These are phyloP conservation scores for Solanum infundibuliforme DNA, from an alignment of 257 asterid species.

Conservation along the genomic window DNA sequence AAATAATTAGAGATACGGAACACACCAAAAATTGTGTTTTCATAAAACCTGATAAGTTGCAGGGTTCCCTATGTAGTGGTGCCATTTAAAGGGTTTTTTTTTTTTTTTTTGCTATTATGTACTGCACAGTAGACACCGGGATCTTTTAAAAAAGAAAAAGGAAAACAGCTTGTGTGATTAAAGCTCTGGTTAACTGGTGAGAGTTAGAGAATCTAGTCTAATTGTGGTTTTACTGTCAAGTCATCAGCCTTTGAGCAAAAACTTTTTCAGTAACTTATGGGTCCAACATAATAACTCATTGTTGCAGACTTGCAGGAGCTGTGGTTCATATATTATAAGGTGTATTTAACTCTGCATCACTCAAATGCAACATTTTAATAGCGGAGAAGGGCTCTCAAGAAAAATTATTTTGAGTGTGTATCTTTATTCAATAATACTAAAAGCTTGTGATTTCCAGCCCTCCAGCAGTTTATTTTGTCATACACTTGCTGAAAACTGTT, in stretches of 20 bases:
- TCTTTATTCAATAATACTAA: background rate
- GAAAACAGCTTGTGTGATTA: background rate
- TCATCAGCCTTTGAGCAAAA: background rate
- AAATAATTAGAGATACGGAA: background rate
- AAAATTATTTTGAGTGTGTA: background rate
- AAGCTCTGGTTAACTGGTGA: background rate
- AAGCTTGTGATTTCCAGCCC: background rate
- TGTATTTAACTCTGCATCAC: background rate
- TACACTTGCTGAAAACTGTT: too few species aligned
- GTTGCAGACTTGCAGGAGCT: background rate
- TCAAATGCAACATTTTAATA: background rate
- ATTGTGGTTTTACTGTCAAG: background rate
- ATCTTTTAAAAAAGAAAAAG: background rate
- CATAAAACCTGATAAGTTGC: background rate
- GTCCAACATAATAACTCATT: background rate
- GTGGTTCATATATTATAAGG: background rate
- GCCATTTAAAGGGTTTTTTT: background rate
- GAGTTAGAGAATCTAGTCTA: background rate
- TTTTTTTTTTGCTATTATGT: too few species aligned
- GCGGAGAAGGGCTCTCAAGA: background rate
- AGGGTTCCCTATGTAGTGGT: background rate
- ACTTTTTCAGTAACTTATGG: background rate
- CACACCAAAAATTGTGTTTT: background rate
- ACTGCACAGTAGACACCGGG: background rate
- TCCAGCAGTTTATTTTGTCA: too few species aligned